A percentile compares a stretch with the other conserved stretches of the same genome.
phyloP scores from a whole-genome alignment of 208 protist genomes.

The Kentomonas sorsogonicus region DNA sequence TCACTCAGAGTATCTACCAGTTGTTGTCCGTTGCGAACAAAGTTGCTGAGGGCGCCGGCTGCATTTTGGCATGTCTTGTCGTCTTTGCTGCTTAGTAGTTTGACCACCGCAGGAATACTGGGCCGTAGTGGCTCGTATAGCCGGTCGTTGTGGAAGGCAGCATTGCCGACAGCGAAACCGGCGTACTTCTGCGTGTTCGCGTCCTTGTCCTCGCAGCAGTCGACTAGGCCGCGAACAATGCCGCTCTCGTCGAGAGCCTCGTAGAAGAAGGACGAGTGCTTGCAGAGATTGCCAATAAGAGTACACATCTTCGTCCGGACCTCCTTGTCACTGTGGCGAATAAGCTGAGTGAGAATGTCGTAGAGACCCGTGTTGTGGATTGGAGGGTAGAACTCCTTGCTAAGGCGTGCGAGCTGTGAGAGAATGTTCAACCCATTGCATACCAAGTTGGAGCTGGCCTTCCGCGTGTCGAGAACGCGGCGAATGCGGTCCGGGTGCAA shows the following conservation, averaged over 20 bases:
- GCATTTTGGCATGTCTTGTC: constrained; percentile 95
- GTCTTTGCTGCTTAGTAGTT: constrained; percentile 69
- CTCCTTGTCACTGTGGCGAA: constrained; percentile 65
- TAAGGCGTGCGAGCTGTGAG: constrained; percentile 87
- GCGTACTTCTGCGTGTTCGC: constrained; percentile 90
- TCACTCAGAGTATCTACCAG: constrained; percentile 60
- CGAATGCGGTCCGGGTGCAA: constrained; percentile 58
- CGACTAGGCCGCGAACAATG: constrained; percentile 71
- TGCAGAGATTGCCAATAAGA: constrained; percentile 93
- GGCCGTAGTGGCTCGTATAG: constrained; percentile 78
- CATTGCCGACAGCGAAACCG: constrained; percentile 94
- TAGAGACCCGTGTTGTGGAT: constrained; percentile 86
- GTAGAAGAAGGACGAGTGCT: constrained; percentile 93
- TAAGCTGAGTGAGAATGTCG: constrained; percentile 44
- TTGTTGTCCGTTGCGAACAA: constrained; percentile 87
- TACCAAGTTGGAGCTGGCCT: constrained; percentile 63
- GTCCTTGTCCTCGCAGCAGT: constrained; percentile 82
- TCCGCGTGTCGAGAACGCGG: constrained; percentile 69
- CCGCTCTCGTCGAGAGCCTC: constrained; percentile 56
- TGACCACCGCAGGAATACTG: constrained; percentile 73
- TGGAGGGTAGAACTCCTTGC: constrained; percentile 77
- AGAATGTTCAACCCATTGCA: constrained; percentile 87
- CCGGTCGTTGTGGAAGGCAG: constrained; percentile 88
- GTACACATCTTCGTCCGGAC: constrained; percentile 92
- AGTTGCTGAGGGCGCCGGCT: constrained; percentile 92